Base-by-base conservation (phyloP, 352 stramenopile species). In the Achlya hypogyna region DNA sequence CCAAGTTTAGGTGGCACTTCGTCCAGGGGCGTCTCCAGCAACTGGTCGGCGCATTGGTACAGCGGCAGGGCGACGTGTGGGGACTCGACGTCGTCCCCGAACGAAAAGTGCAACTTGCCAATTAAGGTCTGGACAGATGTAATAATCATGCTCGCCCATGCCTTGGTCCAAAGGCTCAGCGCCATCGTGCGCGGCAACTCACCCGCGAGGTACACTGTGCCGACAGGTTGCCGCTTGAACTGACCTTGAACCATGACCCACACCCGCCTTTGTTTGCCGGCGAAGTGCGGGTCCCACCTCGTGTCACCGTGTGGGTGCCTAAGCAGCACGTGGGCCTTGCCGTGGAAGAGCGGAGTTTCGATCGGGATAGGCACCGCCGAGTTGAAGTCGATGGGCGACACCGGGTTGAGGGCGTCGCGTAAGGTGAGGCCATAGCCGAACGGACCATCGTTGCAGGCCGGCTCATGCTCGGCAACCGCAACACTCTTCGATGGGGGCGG, bases 161-260 rank as follows among this genome's bases (percentile, higher is more conserved):
- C 65, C 3, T 69, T 64, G 20, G 70, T 75, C 67, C 78, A 76
- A 45, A 78, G 78, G 9, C 71, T 71, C 0, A 80, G 38, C 3
- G 63, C 49, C 4, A 78, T 69, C 3, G 71, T 32, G 3, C 25
- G 34, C 3, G 75, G 73, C 18, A 90, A 63, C 49, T 88, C 79
- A 8, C 75, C 69, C 14, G 81, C 79, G 29, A 92, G 40, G 25
- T 79, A 86, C 18, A 87, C 12, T 31, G 74, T 72, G n/a, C 62
- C 67, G 1, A 66, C 70, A 0, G 78, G 70, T 0, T 67, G 53
- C 16, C 71, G 70, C 62, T 78, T 89, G 65, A 92, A 89, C 12
- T 65, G 71, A 1, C 81, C 83, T 53, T 92, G 81, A 0, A 90
- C 51, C 34, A 88, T 81, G 25, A 92, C 67, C 65, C 75, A 78